Conservation (phyloP, 2,329 filamentous ascomycete species). For the Dothistroma pini region DNA sequence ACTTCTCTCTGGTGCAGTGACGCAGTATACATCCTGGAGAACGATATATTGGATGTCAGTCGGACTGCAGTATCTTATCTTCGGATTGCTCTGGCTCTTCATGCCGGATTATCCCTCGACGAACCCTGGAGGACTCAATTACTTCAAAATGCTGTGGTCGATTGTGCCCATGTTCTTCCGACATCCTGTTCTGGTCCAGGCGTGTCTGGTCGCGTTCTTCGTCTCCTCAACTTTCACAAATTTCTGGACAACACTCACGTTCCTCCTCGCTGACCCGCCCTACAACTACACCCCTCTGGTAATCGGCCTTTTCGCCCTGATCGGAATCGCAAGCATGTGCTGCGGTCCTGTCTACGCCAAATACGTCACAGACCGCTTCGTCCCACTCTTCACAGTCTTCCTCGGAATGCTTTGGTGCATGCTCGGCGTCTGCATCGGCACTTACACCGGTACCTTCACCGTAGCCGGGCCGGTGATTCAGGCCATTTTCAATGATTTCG, state of each 20-base stretch:
- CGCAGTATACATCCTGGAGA: slow-evolving; percentile 71
- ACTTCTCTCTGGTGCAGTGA: slow-evolving; percentile 69
- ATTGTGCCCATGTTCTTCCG: slow-evolving; percentile 62
- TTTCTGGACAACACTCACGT: slow-evolving; percentile 75
- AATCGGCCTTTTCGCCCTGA: slow-evolving; percentile 75
- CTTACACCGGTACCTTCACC: slow-evolving; percentile 62
- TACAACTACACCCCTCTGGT: slow-evolving; percentile 64
- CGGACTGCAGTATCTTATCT: slow-evolving; percentile 65
- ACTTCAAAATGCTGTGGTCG: slow-evolving; percentile 61
- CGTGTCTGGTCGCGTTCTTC: slow-evolving; percentile 63
- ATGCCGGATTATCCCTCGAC: slow-evolving; percentile 79
- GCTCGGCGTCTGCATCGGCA: slow-evolving; percentile 62
- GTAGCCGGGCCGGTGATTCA: slow-evolving; percentile 71
- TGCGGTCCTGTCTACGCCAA: slow-evolving; percentile 67
- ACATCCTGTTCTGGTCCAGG: slow-evolving; percentile 67
- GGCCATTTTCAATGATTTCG: slow-evolving; percentile 67
- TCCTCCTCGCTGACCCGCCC: slow-evolving; percentile 66
- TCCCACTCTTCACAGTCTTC: slow-evolving; percentile 64
- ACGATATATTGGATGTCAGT: slow-evolving; percentile 76
- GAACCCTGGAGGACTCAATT: slow-evolving; percentile 61
- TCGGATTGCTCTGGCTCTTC: slow-evolving; percentile 62
- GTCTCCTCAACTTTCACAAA: slow-evolving; percentile 59
- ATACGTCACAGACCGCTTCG: slow-evolving; percentile 65
- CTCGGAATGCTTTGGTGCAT: slow-evolving; percentile 59
- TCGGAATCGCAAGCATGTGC: slow-evolving; percentile 67